Percentiles rank a stretch among this genome's conserved stretches.
These are phyloP conservation scores for Stachybotrys chartarum DNA, from an alignment of 2,329 filamentous ascomycete genomes.

Conservation along the genomic window DNA sequence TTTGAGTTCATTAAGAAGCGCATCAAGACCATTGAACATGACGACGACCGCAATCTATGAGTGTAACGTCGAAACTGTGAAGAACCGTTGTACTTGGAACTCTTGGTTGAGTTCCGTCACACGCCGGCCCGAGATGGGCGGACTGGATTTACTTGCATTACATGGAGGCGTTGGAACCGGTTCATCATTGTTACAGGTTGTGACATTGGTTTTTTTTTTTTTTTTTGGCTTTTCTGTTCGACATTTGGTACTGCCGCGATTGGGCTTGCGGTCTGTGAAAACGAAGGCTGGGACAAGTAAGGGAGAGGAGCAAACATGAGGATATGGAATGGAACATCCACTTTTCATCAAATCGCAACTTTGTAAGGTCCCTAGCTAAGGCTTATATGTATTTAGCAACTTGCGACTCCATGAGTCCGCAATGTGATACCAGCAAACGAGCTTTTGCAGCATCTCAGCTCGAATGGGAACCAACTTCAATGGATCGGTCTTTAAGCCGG, in stretches of 20 bases:
- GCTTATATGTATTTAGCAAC: too few species aligned
- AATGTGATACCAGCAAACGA: too few species aligned
- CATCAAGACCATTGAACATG: constrained; percentile 48
- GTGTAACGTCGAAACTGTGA: not conserved
- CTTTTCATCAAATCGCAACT: too few species aligned
- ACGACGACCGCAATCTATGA: not conserved
- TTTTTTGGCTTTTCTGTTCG: not conserved
- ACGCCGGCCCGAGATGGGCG: not conserved
- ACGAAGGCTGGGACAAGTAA: not conserved
- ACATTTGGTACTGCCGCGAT: not conserved
- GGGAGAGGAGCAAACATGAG: not conserved
- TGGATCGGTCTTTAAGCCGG: too few species aligned
- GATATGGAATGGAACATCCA: not conserved
- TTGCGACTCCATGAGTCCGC: too few species aligned
- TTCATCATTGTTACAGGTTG: not conserved
- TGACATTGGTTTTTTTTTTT: not conserved
- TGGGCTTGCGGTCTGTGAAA: not conserved
- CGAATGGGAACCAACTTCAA: too few species aligned
- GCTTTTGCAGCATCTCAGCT: too few species aligned
- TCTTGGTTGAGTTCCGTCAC: not conserved
- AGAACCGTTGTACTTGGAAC: too few species aligned
- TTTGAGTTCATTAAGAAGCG: constrained; percentile 77
- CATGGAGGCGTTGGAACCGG: not conserved
- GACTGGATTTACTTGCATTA: not conserved
- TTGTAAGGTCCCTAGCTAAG: too few species aligned